These are phyloP conservation scores for Penicillium riverlandense DNA, from an alignment of 495 filamentous ascomycete species.

Conservation along the genomic window DNA sequence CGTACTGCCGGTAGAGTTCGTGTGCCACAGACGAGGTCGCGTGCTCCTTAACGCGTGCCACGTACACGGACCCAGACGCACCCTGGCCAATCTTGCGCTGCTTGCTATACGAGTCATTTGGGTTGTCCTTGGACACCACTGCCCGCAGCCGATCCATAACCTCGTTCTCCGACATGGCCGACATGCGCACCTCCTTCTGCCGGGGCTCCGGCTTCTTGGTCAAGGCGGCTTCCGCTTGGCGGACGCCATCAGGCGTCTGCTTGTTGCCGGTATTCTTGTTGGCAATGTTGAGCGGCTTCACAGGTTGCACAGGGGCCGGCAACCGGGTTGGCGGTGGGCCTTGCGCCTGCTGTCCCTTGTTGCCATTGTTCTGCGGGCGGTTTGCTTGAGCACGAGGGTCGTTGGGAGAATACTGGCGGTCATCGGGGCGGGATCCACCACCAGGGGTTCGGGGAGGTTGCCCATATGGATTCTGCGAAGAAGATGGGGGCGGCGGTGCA, in stretches of 20 bases:
- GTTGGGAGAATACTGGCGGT: conserved; percentile 28
- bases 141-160: conserved; percentile 92
- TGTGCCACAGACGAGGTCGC: conserved; percentile 59
- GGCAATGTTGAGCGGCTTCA: conserved; percentile 89
- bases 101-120: conserved; percentile 88
- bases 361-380: conserved; percentile 29
- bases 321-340: conserved; percentile 44
- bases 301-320: conserved; percentile 57
- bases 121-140: conserved; percentile 88
- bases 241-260: conserved; percentile 53
- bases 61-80: conserved; percentile 95
- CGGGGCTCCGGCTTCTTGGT: conserved; percentile 67
- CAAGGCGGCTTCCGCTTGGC: conserved; percentile 75
- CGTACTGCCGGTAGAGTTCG: conserved; percentile 60
- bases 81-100: conserved; percentile 99
- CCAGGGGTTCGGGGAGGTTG: conserved; percentile 15
- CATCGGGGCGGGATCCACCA: background rate
- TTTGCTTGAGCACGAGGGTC: conserved; percentile 38
- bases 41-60: conserved; percentile 80
- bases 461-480: conserved; percentile 21
- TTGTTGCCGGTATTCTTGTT: conserved; percentile 57
- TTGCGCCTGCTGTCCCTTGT: conserved; percentile 27
- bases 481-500: conserved; percentile 48
- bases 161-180: conserved; percentile 90
- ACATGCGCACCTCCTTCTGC: conserved; percentile 91